phyloP scores from a whole-genome alignment of 257 asterid genomes.

The Solanum etuberosum region DNA sequence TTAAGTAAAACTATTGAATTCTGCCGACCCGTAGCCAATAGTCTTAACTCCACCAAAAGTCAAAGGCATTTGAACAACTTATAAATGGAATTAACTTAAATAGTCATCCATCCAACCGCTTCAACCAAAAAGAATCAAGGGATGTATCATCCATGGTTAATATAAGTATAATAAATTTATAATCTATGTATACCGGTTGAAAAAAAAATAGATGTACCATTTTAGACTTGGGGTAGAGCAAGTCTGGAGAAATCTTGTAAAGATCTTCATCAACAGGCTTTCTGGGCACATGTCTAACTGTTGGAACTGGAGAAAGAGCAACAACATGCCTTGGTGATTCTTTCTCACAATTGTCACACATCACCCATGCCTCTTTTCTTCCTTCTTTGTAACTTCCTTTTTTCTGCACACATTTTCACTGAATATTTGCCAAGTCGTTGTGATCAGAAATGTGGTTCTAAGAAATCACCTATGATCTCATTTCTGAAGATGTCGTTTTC shows the following conservation, averaged over 20 bases:
- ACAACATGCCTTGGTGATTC: conserved; percentile 10
- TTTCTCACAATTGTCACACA: conserved; percentile 29
- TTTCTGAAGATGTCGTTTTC: not conserved
- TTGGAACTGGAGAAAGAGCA: not conserved
- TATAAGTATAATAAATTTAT: too few relatives aligned
- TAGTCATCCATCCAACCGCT: not conserved
- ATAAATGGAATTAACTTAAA: too few relatives aligned
- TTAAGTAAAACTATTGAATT: too few relatives aligned
- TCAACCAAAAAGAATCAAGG: too few relatives aligned
- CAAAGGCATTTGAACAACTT: too few relatives aligned
- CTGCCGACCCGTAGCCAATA: too few relatives aligned
- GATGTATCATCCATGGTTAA: too few relatives aligned
- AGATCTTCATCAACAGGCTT: conserved; percentile 75
- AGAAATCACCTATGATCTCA: not conserved
- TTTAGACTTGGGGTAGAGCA: conserved; percentile 37
- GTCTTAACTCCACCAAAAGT: too few relatives aligned
- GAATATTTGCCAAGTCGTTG: not conserved
- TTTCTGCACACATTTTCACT: conserved; percentile 11
- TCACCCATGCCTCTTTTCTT: conserved; percentile 31
- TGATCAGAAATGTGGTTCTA: not conserved
- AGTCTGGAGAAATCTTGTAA: conserved; percentile 66
- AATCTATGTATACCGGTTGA: too few relatives aligned
- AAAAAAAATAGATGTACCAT: conserved; percentile 13
- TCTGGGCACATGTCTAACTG: conserved; percentile 21
- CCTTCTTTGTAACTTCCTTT: conserved; percentile 18